These are phyloP conservation scores for Sistotremastrum niveocremeum DNA, from an alignment of 768 basidiomycete genomes.

Conservation along the genomic window DNA sequence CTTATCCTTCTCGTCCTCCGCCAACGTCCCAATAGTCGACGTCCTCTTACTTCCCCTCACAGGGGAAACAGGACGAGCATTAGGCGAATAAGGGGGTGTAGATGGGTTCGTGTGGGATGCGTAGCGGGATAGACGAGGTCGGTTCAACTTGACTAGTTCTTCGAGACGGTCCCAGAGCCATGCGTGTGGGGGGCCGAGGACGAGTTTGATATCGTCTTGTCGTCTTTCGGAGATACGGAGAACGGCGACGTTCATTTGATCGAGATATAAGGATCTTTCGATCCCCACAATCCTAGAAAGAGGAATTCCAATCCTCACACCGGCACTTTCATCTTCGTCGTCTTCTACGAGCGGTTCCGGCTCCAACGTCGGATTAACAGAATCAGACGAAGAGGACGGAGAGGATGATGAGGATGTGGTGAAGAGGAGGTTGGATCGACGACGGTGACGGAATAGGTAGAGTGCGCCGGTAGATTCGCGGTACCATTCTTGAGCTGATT, in stretches of 20 bases:
- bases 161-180: constrained; percentile 3
- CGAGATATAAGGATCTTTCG: neutral
- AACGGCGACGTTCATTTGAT: neutral
- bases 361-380: neutral
- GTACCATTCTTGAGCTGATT: constrained; percentile 36
- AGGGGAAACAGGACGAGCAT: constrained; percentile 68
- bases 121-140: neutral
- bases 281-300: constrained; percentile 22
- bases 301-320: constrained; percentile 35
- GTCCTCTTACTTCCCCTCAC: constrained; percentile 74
- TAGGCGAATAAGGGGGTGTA: neutral
- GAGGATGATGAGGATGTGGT: neutral
- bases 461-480: constrained; percentile 31
- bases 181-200: neutral
- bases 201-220: neutral
- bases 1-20: neutral
- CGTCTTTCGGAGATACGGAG: neutral
- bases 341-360: constrained; percentile 19
- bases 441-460: constrained; percentile 31
- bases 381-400: no score
- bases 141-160: constrained; percentile 1
- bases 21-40: constrained; percentile 15
- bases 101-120: neutral
- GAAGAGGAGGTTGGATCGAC: constrained; percentile 4
- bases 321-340: constrained; percentile 18